Conservation (phyloP, 257 asterid species). For the Penstemon davidsonii region DNA sequence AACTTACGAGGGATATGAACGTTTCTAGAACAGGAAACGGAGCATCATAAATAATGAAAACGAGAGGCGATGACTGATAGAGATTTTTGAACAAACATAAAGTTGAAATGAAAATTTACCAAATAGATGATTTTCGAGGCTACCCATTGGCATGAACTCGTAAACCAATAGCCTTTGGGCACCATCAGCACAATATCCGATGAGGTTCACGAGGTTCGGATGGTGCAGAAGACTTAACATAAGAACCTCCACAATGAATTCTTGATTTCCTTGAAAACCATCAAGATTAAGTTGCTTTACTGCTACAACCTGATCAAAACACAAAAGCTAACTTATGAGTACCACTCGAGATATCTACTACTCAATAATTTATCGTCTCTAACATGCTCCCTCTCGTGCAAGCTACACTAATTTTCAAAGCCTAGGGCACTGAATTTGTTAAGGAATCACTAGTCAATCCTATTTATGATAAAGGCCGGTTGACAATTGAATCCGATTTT, state of each 20-base stretch:
- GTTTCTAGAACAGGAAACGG: background rate
- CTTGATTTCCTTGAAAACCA: slow-evolving; percentile 90
- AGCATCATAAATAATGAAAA: background rate
- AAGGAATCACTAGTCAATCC: too few species aligned
- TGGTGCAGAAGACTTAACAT: slow-evolving; percentile 88
- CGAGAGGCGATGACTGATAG: too few species aligned
- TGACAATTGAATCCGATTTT: too few species aligned
- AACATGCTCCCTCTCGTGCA: too few species aligned
- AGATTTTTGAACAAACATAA: background rate
- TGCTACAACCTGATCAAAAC: slow-evolving; percentile 58
- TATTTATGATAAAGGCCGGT: too few species aligned
- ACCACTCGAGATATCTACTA: background rate
- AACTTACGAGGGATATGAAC: background rate
- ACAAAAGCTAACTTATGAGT: slow-evolving; percentile 8
- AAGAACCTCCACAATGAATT: slow-evolving; percentile 84
- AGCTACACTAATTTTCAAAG: too few species aligned
- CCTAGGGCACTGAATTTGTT: too few species aligned
- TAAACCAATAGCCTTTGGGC: slow-evolving; percentile 88
- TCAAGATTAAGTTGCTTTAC: slow-evolving; percentile 83
- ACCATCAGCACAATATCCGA: slow-evolving; percentile 87
- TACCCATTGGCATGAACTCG: slow-evolving; percentile 88
- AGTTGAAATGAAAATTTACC: slow-evolving; percentile 43
- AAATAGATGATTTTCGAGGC: slow-evolving; percentile 84
- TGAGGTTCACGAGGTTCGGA: slow-evolving; percentile 78
- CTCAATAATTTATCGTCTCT: too few species aligned